phyloP scores from a whole-genome alignment of 139 green algal genomes.

The Monoraphidium neglectum region DNA sequence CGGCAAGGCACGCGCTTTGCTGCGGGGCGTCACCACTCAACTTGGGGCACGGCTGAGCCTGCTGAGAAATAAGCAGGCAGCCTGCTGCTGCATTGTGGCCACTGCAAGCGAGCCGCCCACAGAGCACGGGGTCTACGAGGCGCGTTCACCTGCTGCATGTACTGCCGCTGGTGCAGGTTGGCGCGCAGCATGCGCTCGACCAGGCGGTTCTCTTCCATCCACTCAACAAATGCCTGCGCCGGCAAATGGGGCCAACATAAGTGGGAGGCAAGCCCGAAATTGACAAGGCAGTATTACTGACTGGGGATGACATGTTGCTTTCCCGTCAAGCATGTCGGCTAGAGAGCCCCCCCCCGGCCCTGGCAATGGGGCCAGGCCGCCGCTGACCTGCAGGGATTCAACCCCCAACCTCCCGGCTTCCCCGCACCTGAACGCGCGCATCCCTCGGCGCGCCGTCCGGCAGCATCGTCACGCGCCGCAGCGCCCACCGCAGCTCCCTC shows the following conservation, averaged over 20 bases:
- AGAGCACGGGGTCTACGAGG: too few species aligned
- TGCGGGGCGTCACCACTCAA: too few species aligned
- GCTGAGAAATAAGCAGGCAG: too few species aligned
- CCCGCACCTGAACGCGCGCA: not conserved
- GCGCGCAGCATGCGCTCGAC: conserved; percentile 72
- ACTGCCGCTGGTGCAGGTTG: conserved; percentile 92
- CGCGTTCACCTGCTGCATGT: conserved; percentile 72
- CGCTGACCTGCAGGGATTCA: not conserved
- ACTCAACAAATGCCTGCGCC: conserved; percentile 55
- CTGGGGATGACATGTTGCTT: too few species aligned
- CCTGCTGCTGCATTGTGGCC: not conserved
- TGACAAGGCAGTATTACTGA: too few species aligned
- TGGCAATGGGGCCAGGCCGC: not conserved
- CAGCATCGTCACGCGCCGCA: conserved; percentile 1
- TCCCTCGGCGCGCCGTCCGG: not conserved
- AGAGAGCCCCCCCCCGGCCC: too few species aligned
- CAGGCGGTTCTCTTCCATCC: conserved; percentile 70
- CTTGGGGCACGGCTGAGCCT: too few species aligned
- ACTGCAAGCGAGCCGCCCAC: too few species aligned
- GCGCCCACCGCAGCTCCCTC: conserved; percentile 47
- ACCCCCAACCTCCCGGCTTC: not conserved
- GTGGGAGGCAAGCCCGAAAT: too few species aligned
- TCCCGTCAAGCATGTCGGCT: too few species aligned
- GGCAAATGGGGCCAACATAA: too few species aligned
- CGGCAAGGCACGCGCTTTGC: too few species aligned